Conservation (phyloP, 495 filamentous ascomycete species). For the Neurospora sp. region DNA sequence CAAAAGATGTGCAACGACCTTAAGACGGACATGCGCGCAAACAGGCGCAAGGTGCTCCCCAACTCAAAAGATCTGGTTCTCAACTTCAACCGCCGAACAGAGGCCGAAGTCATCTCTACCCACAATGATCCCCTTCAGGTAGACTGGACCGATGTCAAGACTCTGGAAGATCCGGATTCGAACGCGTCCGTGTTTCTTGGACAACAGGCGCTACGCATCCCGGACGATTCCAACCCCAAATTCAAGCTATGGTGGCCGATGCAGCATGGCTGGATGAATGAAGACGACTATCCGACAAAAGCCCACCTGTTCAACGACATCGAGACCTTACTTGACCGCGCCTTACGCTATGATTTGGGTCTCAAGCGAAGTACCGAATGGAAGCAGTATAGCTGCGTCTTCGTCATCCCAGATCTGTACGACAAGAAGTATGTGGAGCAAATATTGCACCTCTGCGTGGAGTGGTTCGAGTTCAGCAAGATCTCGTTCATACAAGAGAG, state of each 20-base stretch:
- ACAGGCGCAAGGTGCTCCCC: constrained; percentile 85
- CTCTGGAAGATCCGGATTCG: constrained; percentile 36
- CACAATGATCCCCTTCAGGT: constrained; percentile 89
- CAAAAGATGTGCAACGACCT: constrained; percentile 73
- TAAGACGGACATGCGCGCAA: constrained; percentile 79
- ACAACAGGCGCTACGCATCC: constrained; percentile 69
- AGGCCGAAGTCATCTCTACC: constrained; percentile 75
- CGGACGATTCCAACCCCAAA: constrained; percentile 78
- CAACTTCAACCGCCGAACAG: constrained; percentile 77
- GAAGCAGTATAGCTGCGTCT: constrained; percentile 83
- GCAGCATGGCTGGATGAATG: constrained; percentile 77
- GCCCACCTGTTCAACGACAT: constrained; percentile 75
- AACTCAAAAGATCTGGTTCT: constrained; percentile 92
- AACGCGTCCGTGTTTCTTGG: constrained; percentile 70
- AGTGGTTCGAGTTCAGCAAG: constrained; percentile 75
- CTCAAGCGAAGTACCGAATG: constrained; percentile 69
- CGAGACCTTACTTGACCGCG: constrained; percentile 73
- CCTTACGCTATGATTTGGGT: constrained; percentile 71
- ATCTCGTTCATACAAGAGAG: constrained; percentile 95
- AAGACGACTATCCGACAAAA: constrained; percentile 71
- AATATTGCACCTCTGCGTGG: constrained; percentile 72
- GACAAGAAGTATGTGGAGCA: constrained; percentile 85
- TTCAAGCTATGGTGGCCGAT: constrained; percentile 92
- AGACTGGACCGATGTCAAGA: constrained; percentile 85
- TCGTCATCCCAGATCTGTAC: constrained; percentile 92